These are phyloP conservation scores for Ophiocordyceps polyrhachis-furcata DNA, from an alignment of 2,329 filamentous ascomycete species.

Conservation along the genomic window DNA sequence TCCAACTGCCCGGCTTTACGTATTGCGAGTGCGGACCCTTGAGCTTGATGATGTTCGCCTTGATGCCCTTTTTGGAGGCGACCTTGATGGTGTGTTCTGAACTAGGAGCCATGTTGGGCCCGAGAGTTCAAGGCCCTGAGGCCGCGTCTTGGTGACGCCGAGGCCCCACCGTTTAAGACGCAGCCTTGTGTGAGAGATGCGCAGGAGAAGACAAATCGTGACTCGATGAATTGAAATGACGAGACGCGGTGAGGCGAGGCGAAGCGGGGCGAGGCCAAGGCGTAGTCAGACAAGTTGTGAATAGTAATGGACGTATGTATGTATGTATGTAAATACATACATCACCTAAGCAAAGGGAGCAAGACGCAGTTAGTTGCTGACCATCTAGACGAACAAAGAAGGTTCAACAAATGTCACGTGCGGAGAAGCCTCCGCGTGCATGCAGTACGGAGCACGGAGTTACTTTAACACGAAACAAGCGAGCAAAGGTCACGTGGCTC, in stretches of 20 bases:
- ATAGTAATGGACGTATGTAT: too few relatives aligned
- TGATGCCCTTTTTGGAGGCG: conserved; percentile 34
- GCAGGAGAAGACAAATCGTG: background rate
- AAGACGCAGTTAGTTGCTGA: too few relatives aligned
- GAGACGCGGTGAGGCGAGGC: background rate
- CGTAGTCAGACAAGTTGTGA: background rate
- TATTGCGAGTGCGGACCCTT: conserved; percentile 45
- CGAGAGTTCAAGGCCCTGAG: background rate
- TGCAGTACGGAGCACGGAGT: too few relatives aligned
- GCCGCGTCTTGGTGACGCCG: background rate
- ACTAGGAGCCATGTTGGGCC: conserved; percentile 2
- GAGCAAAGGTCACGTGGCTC: too few relatives aligned
- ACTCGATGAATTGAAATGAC: background rate
- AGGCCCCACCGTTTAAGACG: background rate
- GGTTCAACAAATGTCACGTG: too few relatives aligned
- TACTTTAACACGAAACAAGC: too few relatives aligned
- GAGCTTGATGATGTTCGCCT: conserved; percentile 37
- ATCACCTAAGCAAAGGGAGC: too few relatives aligned
- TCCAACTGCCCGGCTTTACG: conserved; percentile 52
- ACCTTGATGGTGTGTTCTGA: conserved; percentile 44
- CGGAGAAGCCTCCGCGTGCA: too few relatives aligned
- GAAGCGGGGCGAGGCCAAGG: background rate
- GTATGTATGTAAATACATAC: too few relatives aligned
- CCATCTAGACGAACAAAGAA: too few relatives aligned
- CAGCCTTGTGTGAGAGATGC: background rate